These are phyloP conservation scores for Babesia ovata DNA, from an alignment of 169 alveolate species.

Conservation along the genomic window DNA sequence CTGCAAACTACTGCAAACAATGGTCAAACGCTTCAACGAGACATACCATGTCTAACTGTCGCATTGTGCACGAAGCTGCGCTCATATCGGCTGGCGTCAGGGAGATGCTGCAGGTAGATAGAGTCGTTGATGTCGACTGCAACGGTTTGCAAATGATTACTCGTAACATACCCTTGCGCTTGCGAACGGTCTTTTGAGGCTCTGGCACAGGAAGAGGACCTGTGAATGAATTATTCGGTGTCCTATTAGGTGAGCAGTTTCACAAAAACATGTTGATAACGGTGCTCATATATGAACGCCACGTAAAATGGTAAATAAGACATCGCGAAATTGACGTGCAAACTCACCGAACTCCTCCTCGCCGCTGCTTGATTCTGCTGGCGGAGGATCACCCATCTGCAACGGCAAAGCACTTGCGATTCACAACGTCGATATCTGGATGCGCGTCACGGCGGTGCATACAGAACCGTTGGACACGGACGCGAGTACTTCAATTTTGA, in stretches of 20 bases:
- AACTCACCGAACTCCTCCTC: conserved; percentile 67
- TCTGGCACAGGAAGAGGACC: conserved; percentile 46
- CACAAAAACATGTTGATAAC: not conserved
- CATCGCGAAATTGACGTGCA: not conserved
- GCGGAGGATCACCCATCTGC: conserved; percentile 6
- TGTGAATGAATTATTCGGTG: conserved; percentile 1
- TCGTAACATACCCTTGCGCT: conserved; percentile 17
- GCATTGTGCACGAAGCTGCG: conserved; percentile 90
- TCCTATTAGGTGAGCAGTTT: not conserved
- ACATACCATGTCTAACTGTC: conserved; percentile 80
- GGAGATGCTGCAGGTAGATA: conserved; percentile 79
- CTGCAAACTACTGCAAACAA: conserved; percentile 81
- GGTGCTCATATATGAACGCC: no score
- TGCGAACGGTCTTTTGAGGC: not conserved
- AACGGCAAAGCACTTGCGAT: not conserved
- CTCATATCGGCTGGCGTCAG: conserved; percentile 84
- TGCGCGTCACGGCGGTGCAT: not conserved
- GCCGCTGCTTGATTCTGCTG: conserved; percentile 34
- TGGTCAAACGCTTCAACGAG: not conserved
- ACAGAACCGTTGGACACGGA: no score
- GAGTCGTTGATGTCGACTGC: conserved; percentile 71
- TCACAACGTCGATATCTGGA: not conserved
- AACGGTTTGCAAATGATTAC: not conserved
- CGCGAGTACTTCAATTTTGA: no score
- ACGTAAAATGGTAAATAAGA: not conserved